phyloP scores from a whole-genome alignment of 108 stramenopile genomes.

The Hondaea fermentalgiana region DNA sequence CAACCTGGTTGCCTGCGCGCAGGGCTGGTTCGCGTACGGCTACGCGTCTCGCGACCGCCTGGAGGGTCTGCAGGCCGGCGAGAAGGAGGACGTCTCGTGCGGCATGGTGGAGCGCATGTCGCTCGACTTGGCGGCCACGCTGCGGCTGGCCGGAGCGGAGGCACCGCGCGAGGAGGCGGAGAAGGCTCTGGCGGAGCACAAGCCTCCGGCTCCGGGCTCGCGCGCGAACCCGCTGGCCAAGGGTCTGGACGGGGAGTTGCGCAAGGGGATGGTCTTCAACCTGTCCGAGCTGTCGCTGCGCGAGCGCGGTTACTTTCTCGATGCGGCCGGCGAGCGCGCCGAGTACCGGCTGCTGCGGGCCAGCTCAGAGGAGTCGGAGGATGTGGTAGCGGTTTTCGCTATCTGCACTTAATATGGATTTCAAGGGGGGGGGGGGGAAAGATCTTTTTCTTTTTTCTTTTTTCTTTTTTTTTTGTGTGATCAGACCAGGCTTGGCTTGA shows the following conservation, averaged over 20 bases:
- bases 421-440: too few relatives aligned
- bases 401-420: too few relatives aligned
- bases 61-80: neutral
- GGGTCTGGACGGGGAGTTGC: neutral
- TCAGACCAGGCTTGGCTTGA: too few relatives aligned
- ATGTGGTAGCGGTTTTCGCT: too few relatives aligned
- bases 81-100: neutral
- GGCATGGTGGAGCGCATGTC: neutral
- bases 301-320: too few relatives aligned
- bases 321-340: too few relatives aligned
- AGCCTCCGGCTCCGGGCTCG: neutral
- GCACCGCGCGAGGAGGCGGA: neutral
- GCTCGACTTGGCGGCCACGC: neutral
- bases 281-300: neutral
- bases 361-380: too few relatives aligned
- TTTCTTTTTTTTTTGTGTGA: too few relatives aligned
- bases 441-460: too few relatives aligned
- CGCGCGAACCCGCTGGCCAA: neutral
- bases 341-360: too few relatives aligned
- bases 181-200: neutral
- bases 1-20: neutral
- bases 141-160: neutral
- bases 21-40: neutral
- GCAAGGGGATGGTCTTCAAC: neutral
- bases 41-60: neutral